Evolutionary conservation across 768 basidiomycete species (phyloP), one percentile per base, ranked within the genome.

Genomic region (Gymnopilus dilepis): DNA sequence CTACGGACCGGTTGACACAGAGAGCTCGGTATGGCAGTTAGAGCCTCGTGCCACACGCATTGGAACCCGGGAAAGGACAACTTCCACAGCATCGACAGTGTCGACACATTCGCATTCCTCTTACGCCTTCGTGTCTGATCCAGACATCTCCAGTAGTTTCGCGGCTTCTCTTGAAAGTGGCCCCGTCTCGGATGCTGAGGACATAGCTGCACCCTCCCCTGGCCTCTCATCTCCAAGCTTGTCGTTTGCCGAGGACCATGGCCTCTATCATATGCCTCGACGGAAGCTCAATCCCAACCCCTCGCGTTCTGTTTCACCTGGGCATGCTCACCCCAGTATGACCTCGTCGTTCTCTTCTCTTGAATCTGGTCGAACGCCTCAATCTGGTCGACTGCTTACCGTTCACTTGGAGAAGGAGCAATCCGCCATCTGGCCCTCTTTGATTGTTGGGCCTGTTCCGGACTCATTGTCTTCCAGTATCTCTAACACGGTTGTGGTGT

Each of bases 21-120:
- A 81, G 5, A 86, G 80, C 41, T 92, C 90, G 3, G 79, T 86
- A 33, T 94, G 92, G 92, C 90, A 92, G 70, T 84, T 94, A 19
- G 92, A 94, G 71, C 86, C 88, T n/a, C 84, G 82, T 33, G 74
- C 75, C 13, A 78, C 83, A 21, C 78, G 82, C 13, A 76, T 82
- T 41, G 83, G 86, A 0, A 78, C 80, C 15, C 80, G 92, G 67
- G 90, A 89, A 60, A 87, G 91, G 19, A 93, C 92, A 0, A 87
- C 86, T 6, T 92, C 91, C 7, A 90, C 90, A 9, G 79, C 86
- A 6, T 92, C 91, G 6, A 90, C 90, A 13, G 78, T 87, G 6
- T 92, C 91, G 8, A 90, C 90, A 1, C 90, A 86, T 28, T 94
- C 92, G 19, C 90, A 86, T 28, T 94, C 92, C 19, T 94, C 92